These are phyloP conservation scores for Trichosanthes cucumerina DNA, from an alignment of 306 rosid species.

Conservation along the genomic window DNA sequence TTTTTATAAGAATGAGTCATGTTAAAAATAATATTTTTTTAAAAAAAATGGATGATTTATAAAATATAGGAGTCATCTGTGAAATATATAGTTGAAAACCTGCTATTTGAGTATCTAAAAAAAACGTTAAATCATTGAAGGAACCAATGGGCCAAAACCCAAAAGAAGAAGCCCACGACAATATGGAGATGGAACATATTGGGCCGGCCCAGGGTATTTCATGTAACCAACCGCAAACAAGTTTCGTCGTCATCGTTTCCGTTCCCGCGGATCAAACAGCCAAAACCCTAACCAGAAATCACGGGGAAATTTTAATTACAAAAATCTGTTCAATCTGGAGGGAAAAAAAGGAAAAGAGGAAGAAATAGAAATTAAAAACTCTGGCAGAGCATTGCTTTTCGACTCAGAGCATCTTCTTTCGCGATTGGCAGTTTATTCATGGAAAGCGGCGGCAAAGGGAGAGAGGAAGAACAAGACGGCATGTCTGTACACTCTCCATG, in stretches of 20 bases:
- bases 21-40: too few relatives aligned
- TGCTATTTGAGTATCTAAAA: too few relatives aligned
- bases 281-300: slow-evolving; percentile 32
- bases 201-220: background rate
- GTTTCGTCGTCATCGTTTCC: background rate
- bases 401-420: background rate
- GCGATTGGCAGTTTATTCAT: background rate
- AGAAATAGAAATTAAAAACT: background rate
- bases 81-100: too few relatives aligned
- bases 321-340: slow-evolving; percentile 8
- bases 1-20: too few relatives aligned
- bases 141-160: background rate
- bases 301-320: background rate
- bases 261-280: slow-evolving; percentile 19
- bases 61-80: too few relatives aligned
- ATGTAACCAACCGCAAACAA: background rate
- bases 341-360: background rate
- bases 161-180: background rate
- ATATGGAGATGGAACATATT: background rate
- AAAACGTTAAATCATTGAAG: too few relatives aligned
- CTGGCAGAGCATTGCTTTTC: background rate
- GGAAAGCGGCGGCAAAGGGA: slow-evolving; percentile 62
- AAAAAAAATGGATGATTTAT: too few relatives aligned
- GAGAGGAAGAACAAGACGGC: slow-evolving; percentile 93
- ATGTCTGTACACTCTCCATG: slow-evolving; percentile 95